A percentile compares a stretch with the other conserved stretches of the same genome.
These are phyloP conservation scores for Setomelanomma holmii DNA, from an alignment of 2,329 filamentous ascomycete genomes.

Conservation along the genomic window DNA sequence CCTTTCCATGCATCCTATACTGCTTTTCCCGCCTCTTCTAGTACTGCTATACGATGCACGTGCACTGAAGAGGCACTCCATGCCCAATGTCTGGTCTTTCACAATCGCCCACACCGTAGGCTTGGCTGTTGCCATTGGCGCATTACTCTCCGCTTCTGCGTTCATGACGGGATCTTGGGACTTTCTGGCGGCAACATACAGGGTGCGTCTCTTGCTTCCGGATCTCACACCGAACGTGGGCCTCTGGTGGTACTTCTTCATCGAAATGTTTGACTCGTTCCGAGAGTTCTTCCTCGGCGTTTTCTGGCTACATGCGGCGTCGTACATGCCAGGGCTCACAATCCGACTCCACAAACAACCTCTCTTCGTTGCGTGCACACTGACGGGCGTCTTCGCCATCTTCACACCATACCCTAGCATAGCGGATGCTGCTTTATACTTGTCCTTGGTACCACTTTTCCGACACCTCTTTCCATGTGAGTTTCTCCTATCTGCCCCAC, in stretches of 20 bases:
- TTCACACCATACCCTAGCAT: slow-evolving; percentile 98
- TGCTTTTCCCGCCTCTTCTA: slow-evolving; percentile 82
- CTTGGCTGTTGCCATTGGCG: slow-evolving; percentile 55
- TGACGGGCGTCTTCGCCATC: slow-evolving; percentile 88
- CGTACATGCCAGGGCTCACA: slow-evolving; percentile 86
- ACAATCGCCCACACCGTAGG: slow-evolving; percentile 60
- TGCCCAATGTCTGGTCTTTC: slow-evolving; percentile 57
- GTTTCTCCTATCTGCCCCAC: slow-evolving; percentile 35
- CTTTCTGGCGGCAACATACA: slow-evolving; percentile 88
- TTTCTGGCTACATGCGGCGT: slow-evolving; percentile 94
- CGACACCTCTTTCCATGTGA: slow-evolving; percentile 86
- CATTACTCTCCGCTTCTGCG: slow-evolving; percentile 75
- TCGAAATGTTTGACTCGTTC: slow-evolving; percentile 99
- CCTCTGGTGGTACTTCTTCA: slow-evolving; percentile 99
- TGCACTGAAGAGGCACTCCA: slow-evolving; percentile 30
- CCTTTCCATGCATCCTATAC: slow-evolving; percentile 86
- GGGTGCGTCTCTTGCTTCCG: slow-evolving; percentile 86
- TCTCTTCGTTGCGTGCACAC: slow-evolving; percentile 80
- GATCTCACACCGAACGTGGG: slow-evolving; percentile 95
- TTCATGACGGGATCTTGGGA: slow-evolving; percentile 82
- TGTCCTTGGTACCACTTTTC: slow-evolving; percentile 83
- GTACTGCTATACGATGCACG: slow-evolving; percentile 71
- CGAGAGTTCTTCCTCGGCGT: slow-evolving; percentile 95
- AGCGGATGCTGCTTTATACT: slow-evolving; percentile 84
- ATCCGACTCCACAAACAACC: slow-evolving; percentile 85